phyloP scores from a whole-genome alignment of 1,139 yeast genomes.

The Wickerhamomyces sp. region DNA sequence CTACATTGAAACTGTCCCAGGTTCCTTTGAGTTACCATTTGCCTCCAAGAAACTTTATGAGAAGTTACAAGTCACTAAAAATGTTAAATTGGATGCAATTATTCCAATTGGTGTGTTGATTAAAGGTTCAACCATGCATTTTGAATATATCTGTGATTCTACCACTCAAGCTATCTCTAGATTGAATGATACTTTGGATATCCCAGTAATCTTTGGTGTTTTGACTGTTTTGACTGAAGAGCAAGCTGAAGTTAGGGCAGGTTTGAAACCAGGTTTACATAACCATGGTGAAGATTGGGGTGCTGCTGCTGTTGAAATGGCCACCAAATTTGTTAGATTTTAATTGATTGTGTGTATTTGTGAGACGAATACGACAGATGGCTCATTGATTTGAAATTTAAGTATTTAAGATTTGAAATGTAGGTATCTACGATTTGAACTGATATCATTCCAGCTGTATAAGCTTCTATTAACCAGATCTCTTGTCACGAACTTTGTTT shows the following conservation, averaged over 20 bases:
- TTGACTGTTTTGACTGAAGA: slow-evolving; percentile 90
- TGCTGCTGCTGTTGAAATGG: slow-evolving; percentile 98
- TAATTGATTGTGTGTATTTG: neutral
- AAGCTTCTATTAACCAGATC: neutral
- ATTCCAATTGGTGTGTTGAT: slow-evolving; percentile 93
- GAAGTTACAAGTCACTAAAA: slow-evolving; percentile 36
- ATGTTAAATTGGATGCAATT: slow-evolving; percentile 69
- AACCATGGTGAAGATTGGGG: slow-evolving; percentile 99
- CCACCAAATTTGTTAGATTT: slow-evolving; percentile 37
- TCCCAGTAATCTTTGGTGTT: slow-evolving; percentile 89
- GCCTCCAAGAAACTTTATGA: slow-evolving; percentile 56
- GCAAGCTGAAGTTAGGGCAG: slow-evolving; percentile 92
- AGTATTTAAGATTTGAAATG: too few species aligned
- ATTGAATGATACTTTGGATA: slow-evolving; percentile 61
- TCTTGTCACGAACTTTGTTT: slow-evolving; percentile 11
- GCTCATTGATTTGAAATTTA: too few species aligned
- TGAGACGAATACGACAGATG: neutral
- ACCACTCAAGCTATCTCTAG: slow-evolving; percentile 84
- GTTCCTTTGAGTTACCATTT: slow-evolving; percentile 87
- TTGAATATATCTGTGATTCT: slow-evolving; percentile 92
- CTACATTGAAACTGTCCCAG: slow-evolving; percentile 81
- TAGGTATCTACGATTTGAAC: too few species aligned
- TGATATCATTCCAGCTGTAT: too few species aligned
- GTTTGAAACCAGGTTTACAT: slow-evolving; percentile 77
- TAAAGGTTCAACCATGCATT: slow-evolving; percentile 97